These are phyloP conservation scores for Microdochium nivale DNA, from an alignment of 2,329 filamentous ascomycete species.

Conservation along the genomic window DNA sequence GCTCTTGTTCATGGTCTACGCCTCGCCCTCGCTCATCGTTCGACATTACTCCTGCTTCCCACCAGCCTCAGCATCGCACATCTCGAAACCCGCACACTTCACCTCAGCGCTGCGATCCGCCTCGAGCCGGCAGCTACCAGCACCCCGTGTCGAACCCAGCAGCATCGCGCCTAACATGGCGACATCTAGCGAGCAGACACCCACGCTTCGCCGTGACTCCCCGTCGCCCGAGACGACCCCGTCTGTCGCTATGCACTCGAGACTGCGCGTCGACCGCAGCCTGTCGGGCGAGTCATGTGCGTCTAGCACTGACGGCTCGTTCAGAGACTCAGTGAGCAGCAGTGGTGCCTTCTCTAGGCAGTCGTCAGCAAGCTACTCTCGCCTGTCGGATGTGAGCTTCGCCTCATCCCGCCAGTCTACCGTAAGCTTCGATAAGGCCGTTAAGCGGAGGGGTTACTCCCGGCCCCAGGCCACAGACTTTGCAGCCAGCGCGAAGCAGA, in stretches of 20 bases:
- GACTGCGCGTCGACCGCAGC: conserved; percentile 52
- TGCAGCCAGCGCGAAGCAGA: conserved; percentile 77
- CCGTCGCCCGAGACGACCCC: conserved; percentile 58
- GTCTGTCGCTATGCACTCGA: conserved; percentile 51
- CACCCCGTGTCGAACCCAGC: conserved; percentile 1
- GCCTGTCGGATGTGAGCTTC: conserved; percentile 32
- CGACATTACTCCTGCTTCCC: not conserved
- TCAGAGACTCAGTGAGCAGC: conserved; percentile 48
- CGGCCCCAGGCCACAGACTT: conserved; percentile 83
- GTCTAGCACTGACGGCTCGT: conserved; percentile 40
- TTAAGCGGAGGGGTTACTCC: conserved; percentile 71
- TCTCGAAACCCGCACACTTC: not conserved
- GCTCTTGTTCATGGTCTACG: not conserved
- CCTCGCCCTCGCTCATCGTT: not conserved
- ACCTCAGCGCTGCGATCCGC: not conserved
- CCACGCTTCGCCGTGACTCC: conserved; percentile 42
- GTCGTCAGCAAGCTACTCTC: conserved; percentile 51
- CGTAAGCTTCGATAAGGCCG: conserved; percentile 28
- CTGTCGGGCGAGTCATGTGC: conserved; percentile 54
- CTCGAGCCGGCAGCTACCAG: not conserved
- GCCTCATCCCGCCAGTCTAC: conserved; percentile 37
- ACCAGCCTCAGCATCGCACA: not conserved
- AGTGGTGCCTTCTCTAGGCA: conserved; percentile 46
- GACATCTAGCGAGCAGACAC: conserved; percentile 22
- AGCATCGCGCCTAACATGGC: conserved; percentile 21